Percentiles rank a stretch among this genome's conserved stretches.
These are phyloP conservation scores for Sclerotinia trifoliorum DNA, from an alignment of 2,329 filamentous ascomycete genomes.

Conservation along the genomic window DNA sequence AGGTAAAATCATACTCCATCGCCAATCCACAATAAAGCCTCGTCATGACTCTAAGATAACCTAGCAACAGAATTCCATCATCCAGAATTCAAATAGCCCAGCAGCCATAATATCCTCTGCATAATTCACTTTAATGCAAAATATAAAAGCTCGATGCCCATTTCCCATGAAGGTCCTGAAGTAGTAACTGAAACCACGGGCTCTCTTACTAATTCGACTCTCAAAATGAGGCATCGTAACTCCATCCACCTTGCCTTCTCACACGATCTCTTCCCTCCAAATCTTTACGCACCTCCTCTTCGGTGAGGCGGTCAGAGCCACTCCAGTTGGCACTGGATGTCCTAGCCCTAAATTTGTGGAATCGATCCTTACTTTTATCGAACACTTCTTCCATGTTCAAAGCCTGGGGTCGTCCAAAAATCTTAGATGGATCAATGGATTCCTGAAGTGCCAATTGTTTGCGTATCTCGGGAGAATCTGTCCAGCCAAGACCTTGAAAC, in stretches of 20 bases:
- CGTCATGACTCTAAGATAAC: constrained; percentile 1
- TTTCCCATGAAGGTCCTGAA: not conserved
- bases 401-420: constrained; percentile 86
- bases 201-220: not conserved
- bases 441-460: constrained; percentile 78
- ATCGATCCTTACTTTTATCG: constrained; percentile 78
- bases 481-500: constrained; percentile 76
- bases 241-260: constrained; percentile 82
- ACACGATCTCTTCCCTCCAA: constrained; percentile 75
- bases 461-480: constrained; percentile 79
- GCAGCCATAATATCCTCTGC: not conserved
- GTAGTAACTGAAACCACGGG: not conserved
- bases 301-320: constrained; percentile 75
- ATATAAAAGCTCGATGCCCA: not conserved
- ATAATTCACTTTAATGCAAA: not conserved
- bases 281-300: constrained; percentile 82
- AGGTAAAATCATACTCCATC: not conserved
- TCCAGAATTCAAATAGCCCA: not conserved
- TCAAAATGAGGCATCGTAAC: constrained; percentile 50
- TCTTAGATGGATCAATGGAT: constrained; percentile 74
- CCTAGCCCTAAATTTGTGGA: constrained; percentile 83
- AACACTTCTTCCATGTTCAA: constrained; percentile 98
- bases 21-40: not conserved
- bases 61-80: not conserved
- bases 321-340: constrained; percentile 96